Percentiles rank a stretch among this genome's conserved stretches.
These are phyloP conservation scores for Purpureocillium lavendulum DNA, from an alignment of 2,329 filamentous ascomycete genomes.

Conservation along the genomic window DNA sequence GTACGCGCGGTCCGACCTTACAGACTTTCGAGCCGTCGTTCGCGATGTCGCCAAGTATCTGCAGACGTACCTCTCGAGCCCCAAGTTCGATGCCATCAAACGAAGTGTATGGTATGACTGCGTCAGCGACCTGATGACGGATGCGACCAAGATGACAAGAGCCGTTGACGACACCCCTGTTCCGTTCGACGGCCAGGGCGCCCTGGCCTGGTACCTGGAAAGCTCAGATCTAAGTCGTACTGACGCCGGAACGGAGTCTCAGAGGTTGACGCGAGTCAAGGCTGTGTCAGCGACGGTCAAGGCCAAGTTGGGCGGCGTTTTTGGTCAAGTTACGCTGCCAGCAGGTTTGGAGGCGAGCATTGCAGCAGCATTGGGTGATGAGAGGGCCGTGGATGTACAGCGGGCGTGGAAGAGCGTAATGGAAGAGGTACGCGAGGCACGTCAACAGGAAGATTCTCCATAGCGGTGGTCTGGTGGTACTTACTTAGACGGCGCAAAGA, in stretches of 20 bases:
- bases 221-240: conserved; percentile 38
- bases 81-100: conserved; percentile 33
- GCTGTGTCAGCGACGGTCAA: conserved; percentile 33
- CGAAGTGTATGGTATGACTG: conserved; percentile 45
- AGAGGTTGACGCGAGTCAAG: conserved; percentile 38
- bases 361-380: conserved; percentile 24
- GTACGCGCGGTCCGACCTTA: conserved; percentile 34
- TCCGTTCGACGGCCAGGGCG: conserved; percentile 7
- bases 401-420: conserved; percentile 30
- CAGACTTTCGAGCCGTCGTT: conserved; percentile 27
- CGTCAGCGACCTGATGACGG: conserved; percentile 37
- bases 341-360: conserved; percentile 23
- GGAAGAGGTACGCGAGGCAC: conserved; percentile 15
- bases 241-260: conserved; percentile 41
- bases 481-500: not conserved
- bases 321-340: conserved; percentile 23
- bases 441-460: conserved; percentile 1
- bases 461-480: not conserved
- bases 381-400: conserved; percentile 38
- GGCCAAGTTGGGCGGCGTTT: conserved; percentile 32
- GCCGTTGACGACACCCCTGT: conserved; percentile 11
- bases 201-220: conserved; percentile 29
- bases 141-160: conserved; percentile 19
- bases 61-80: conserved; percentile 28
- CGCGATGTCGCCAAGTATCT: conserved; percentile 29